A percentile compares a stretch with the other conserved stretches of the same genome.
Evolutionary conservation across 306 rosid genomes (phyloP).

Genomic region (Trifolium subterraneum): DNA sequence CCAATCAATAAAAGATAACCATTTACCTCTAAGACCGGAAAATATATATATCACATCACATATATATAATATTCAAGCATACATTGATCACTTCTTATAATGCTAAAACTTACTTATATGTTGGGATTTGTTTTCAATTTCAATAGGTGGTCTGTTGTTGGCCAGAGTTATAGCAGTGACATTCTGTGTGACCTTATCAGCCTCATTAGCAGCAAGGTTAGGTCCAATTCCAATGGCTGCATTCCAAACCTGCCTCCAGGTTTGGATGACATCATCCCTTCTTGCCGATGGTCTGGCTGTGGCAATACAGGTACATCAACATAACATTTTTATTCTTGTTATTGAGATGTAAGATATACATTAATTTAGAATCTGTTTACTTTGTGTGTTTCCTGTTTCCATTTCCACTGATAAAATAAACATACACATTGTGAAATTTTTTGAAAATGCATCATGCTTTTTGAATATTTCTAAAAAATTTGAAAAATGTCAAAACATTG

Average conservation of each 20-base stretch:
- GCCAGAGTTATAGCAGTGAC: slow-evolving; percentile 92
- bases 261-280: slow-evolving; percentile 93
- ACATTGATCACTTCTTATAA: not conserved
- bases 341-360: not conserved
- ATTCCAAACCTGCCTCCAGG: slow-evolving; percentile 89
- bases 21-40: not conserved
- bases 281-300: slow-evolving; percentile 94
- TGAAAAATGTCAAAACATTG: no score
- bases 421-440: no score
- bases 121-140: not conserved
- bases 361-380: not conserved
- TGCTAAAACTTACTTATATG: slow-evolving; percentile 6
- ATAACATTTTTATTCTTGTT: not conserved
- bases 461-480: no score
- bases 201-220: slow-evolving; percentile 84
- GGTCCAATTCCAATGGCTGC: slow-evolving; percentile 95
- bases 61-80: not conserved
- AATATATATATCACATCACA: not conserved
- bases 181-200: slow-evolving; percentile 90
- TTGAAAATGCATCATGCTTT: not conserved
- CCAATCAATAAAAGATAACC: no score
- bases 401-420: no score
- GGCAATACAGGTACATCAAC: slow-evolving; percentile 72
- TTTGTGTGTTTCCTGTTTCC: no score
- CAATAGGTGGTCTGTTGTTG: slow-evolving; percentile 68